Conservation (phyloP, 2,329 filamentous ascomycete species). For the Pseudodiploospora longispora region DNA sequence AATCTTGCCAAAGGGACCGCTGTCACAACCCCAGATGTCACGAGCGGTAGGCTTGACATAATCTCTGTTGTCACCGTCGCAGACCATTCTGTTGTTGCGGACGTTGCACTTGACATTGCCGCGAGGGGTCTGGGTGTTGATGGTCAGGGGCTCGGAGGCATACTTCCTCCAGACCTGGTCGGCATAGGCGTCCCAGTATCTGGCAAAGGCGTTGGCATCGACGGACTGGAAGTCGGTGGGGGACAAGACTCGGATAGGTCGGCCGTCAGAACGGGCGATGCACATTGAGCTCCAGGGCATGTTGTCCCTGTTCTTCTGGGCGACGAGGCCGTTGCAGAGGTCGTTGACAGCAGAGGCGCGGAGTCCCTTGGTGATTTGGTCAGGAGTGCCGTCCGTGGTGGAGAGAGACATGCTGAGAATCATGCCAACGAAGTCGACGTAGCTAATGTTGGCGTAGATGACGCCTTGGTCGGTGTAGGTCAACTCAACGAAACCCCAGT, state of each 20-base stretch:
- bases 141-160: slow-evolving; percentile 25
- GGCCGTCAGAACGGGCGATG: slow-evolving; percentile 26
- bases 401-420: slow-evolving; percentile 41
- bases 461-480: slow-evolving; percentile 30
- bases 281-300: slow-evolving; percentile 38
- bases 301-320: slow-evolving; percentile 30
- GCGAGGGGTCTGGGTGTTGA: slow-evolving; percentile 33
- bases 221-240: slow-evolving; percentile 33
- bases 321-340: slow-evolving; percentile 33
- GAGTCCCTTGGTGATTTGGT: slow-evolving; percentile 34
- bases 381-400: slow-evolving; percentile 22
- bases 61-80: slow-evolving; percentile 32
- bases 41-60: slow-evolving; percentile 34
- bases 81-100: slow-evolving; percentile 25
- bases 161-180: slow-evolving; percentile 39
- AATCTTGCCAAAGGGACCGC: slow-evolving; percentile 35
- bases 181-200: slow-evolving; percentile 38
- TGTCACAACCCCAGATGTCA: slow-evolving; percentile 46
- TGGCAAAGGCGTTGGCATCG: slow-evolving; percentile 25
- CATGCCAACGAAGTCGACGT: slow-evolving; percentile 44
- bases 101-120: slow-evolving; percentile 34
- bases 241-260: slow-evolving; percentile 35
- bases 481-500: slow-evolving; percentile 45
- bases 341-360: slow-evolving; percentile 22
- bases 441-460: slow-evolving; percentile 41